phyloP scores from a whole-genome alignment of 495 filamentous ascomycete species.

The Pyrenula massariospora region DNA sequence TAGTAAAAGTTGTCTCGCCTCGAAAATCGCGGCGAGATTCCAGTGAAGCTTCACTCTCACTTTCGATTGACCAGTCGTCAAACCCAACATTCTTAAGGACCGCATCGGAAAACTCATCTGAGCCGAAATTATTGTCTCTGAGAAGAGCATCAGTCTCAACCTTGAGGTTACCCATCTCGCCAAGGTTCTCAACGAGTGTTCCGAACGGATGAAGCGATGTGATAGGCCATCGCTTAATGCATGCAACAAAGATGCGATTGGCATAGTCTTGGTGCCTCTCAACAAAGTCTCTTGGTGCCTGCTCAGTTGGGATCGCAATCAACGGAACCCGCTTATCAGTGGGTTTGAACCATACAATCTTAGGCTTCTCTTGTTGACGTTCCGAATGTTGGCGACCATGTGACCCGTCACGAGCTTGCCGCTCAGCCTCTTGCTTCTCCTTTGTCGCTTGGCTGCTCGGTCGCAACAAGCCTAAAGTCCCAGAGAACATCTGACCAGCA shows the following conservation, averaged over 20 bases:
- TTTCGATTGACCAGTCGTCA: constrained; percentile 78
- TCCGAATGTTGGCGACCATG: constrained; percentile 66
- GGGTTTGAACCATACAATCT: constrained; percentile 99
- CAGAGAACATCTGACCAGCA: constrained; percentile 98
- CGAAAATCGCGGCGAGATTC: constrained; percentile 83
- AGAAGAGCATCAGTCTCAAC: constrained; percentile 96
- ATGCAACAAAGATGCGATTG: constrained; percentile 95
- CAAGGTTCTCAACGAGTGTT: constrained; percentile 91
- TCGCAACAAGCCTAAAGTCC: constrained; percentile 82
- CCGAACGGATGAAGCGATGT: constrained; percentile 98
- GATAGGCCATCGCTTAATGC: constrained; percentile 98
- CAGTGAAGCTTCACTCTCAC: constrained; percentile 66
- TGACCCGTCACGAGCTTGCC: constrained; percentile 76
- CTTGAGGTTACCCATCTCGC: constrained; percentile 91
- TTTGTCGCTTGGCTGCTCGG: constrained; percentile 98
- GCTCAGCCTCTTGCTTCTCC: constrained; percentile 97
- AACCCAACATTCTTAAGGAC: constrained; percentile 85
- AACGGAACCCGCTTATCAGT: constrained; percentile 97
- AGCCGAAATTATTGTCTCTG: constrained; percentile 95
- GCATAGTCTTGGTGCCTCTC: constrained; percentile 97
- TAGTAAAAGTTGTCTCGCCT: constrained; percentile 78
- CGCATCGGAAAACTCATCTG: constrained; percentile 94
- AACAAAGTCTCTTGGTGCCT: constrained; percentile 94
- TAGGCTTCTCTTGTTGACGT: constrained; percentile 89
- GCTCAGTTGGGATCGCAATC: constrained; percentile 96